Conservation (phyloP, 192 early-diverging fungal genomes). For the Backusella australiensis region DNA sequence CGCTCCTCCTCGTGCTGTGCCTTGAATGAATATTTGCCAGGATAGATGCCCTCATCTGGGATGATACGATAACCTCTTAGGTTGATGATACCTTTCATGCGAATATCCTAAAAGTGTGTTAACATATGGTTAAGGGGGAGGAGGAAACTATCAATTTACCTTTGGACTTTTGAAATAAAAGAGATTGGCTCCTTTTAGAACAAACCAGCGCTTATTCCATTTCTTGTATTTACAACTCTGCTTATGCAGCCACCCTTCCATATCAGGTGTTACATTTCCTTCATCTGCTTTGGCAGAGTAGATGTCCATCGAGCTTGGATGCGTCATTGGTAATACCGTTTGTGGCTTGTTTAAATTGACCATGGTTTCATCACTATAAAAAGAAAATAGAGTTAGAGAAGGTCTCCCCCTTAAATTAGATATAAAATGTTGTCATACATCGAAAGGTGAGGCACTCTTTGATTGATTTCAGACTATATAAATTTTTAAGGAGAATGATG, state of each 20-base stretch:
- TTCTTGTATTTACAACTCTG: slow-evolving; percentile 49
- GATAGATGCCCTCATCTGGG: slow-evolving; percentile 51
- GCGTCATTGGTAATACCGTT: neutral
- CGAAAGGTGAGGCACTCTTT: neutral
- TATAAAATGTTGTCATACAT: slow-evolving; percentile 7
- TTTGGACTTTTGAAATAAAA: slow-evolving; percentile 55
- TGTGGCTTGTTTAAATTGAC: neutral
- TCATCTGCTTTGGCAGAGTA: neutral
- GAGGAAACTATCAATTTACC: neutral
- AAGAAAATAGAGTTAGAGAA: neutral
- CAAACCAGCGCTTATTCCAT: slow-evolving; percentile 58
- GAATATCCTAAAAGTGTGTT: slow-evolving; percentile 22
- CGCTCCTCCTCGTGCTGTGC: slow-evolving; percentile 54
- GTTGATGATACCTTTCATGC: slow-evolving; percentile 59
- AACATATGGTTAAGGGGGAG: neutral
- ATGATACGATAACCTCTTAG: slow-evolving; percentile 58
- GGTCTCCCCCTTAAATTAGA: neutral
- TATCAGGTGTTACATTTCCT: slow-evolving; percentile 37
- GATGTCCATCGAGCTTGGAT: neutral
- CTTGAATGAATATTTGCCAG: slow-evolving; percentile 64
- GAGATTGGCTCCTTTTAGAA: slow-evolving; percentile 49
- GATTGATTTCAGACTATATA: slow-evolving; percentile 5
- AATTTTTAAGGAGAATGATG: neutral
- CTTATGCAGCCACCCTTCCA: slow-evolving; percentile 55
- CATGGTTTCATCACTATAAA: slow-evolving; percentile 1